These are phyloP conservation scores for Vanrija sp. DNA, from an alignment of 1,284 basidiomycete species.

Conservation along the genomic window DNA sequence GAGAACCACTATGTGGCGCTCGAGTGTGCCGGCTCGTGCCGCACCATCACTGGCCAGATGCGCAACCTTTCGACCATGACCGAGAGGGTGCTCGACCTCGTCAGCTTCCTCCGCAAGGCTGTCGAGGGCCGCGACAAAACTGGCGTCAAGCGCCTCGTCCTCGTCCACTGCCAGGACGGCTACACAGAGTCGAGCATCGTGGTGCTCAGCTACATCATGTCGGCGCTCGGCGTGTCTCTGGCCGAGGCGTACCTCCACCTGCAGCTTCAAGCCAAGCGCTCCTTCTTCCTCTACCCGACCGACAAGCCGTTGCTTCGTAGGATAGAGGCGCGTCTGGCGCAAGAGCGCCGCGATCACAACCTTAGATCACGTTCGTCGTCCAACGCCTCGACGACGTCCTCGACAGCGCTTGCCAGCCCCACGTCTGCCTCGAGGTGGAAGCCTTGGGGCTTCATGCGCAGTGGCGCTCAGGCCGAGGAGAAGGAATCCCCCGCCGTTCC, in stretches of 20 bases:
- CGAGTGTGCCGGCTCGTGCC: constrained; percentile 44
- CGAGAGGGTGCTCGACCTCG: constrained; percentile 42
- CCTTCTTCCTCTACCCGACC: constrained; percentile 87
- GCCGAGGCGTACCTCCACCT: constrained; percentile 79
- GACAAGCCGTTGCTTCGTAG: constrained; percentile 73
- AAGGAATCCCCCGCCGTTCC: not conserved
- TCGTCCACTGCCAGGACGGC: constrained; percentile 52
- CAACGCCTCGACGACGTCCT: constrained; percentile 6
- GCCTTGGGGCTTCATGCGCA: constrained; percentile 27
- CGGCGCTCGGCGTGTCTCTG: constrained; percentile 61
- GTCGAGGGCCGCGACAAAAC: constrained; percentile 39
- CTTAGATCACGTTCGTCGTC: constrained; percentile 22
- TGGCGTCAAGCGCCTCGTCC: constrained; percentile 34
- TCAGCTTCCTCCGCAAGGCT: constrained; percentile 41
- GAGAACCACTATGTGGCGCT: constrained; percentile 39
- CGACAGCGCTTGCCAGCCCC: not conserved
- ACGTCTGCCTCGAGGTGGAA: constrained; percentile 25
- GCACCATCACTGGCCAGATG: constrained; percentile 40
- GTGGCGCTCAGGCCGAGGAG: constrained; percentile 2
- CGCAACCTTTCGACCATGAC: constrained; percentile 40
- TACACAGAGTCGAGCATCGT: constrained; percentile 84
- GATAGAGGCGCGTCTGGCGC: constrained; percentile 61
- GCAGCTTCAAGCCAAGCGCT: constrained; percentile 57
- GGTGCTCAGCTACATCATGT: constrained; percentile 85
- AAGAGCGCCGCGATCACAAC: constrained; percentile 35